Evolutionary conservation across 306 rosid species (phyloP).

Genomic region (Quercus variabilis): DNA sequence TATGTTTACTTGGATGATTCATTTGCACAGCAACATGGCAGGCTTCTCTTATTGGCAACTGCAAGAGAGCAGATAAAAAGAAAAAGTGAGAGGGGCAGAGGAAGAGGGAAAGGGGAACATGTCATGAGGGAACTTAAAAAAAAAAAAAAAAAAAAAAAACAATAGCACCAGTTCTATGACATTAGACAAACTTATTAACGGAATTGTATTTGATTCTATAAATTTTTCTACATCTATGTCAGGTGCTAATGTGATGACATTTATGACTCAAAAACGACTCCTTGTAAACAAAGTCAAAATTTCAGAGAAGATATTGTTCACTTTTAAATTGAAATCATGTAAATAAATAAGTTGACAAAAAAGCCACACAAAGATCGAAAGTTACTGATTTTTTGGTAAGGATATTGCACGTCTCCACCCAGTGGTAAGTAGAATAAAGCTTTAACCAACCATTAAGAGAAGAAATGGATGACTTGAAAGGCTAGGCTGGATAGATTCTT

Average conservation of each 20-base stretch:
- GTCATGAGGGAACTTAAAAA: neutral
- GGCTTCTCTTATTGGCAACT: conserved; percentile 99
- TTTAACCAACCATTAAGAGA: neutral
- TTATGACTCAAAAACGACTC: neutral
- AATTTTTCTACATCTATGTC: neutral
- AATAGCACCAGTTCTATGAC: neutral
- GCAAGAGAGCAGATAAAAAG: conserved; percentile 16
- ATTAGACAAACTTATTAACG: neutral
- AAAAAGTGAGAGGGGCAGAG: neutral
- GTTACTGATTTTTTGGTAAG: neutral
- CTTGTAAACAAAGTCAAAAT: neutral
- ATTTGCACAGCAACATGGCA: conserved; percentile 91
- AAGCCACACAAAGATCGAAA: neutral
- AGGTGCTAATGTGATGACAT: neutral
- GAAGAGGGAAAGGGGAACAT: neutral
- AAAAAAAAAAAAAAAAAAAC: neutral
- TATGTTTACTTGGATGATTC: conserved; percentile 75
- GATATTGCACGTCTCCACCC: neutral
- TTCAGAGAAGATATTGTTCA: neutral
- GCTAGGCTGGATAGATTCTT: too few relatives aligned
- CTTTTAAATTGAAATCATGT: neutral
- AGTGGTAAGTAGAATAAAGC: neutral
- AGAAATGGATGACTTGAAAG: neutral
- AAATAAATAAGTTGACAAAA: neutral
- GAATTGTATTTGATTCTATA: neutral